Evolutionary conservation across 1,284 basidiomycete genomes (phyloP).

Genomic region (Xerocomus cyaneibrunnescens): DNA sequence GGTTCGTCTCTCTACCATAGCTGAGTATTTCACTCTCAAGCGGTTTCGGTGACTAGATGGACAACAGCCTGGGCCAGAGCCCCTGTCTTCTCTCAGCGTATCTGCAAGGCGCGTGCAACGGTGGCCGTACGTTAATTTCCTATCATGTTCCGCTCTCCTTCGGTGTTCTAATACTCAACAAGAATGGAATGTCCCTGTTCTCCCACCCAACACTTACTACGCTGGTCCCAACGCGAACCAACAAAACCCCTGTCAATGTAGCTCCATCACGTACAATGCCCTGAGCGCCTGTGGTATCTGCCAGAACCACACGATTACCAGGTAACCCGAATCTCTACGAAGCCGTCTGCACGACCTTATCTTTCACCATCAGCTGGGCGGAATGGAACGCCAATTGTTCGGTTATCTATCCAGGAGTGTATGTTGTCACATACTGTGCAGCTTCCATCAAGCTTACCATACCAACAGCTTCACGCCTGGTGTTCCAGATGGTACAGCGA

Average conservation of each 20-base stretch:
- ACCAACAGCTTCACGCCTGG: conserved; percentile 19
- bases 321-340: conserved; percentile 9
- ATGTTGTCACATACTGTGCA: conserved; percentile 1
- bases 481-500: conserved; percentile 28
- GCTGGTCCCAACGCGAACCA: conserved; percentile 19
- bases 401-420: conserved; percentile 19
- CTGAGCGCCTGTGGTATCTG: conserved; percentile 37
- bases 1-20: conserved; percentile 17
- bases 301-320: conserved; percentile 26
- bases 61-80: conserved; percentile 34
- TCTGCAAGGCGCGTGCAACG: conserved; percentile 31
- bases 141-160: neutral
- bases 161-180: conserved; percentile 3
- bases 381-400: conserved; percentile 30
- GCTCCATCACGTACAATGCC: conserved; percentile 33
- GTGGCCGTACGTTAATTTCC: conserved; percentile 28
- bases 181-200: conserved; percentile 26
- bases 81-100: conserved; percentile 39
- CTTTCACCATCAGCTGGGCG: conserved; percentile 27
- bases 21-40: neutral
- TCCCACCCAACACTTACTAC: conserved; percentile 21
- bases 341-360: neutral
- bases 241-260: conserved; percentile 34
- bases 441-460: conserved; percentile 4
- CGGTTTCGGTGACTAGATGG: conserved; percentile 25